phyloP scores from a whole-genome alignment of 306 rosid species.

The Trifolium repens region DNA sequence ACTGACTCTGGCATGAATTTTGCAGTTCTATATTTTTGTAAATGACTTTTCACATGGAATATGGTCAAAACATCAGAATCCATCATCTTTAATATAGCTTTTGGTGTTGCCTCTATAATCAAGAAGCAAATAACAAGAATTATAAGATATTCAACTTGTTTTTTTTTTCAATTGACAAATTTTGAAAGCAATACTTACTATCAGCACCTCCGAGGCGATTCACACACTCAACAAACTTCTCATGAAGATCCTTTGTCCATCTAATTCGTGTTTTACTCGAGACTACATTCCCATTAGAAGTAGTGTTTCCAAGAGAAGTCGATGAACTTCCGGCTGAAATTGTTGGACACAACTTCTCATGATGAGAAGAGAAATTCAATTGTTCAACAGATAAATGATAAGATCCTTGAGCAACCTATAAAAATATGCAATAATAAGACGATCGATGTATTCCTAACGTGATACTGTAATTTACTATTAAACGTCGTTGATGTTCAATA shows the following conservation, averaged over 20 bases:
- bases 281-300: slow-evolving; percentile 49
- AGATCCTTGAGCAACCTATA: slow-evolving; percentile 46
- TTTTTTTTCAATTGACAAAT: neutral
- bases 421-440: neutral
- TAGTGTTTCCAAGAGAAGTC: slow-evolving; percentile 43
- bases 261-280: slow-evolving; percentile 78
- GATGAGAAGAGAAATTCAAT: slow-evolving; percentile 51
- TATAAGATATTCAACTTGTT: slow-evolving; percentile 31
- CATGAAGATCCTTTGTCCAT: slow-evolving; percentile 95
- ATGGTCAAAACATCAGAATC: slow-evolving; percentile 79
- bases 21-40: slow-evolving; percentile 91
- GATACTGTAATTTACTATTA: neutral
- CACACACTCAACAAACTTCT: slow-evolving; percentile 84
- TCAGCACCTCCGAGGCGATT: slow-evolving; percentile 91
- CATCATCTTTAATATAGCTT: slow-evolving; percentile 82
- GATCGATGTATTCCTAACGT: neutral
- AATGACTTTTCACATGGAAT: slow-evolving; percentile 93
- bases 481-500: neutral
- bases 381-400: slow-evolving; percentile 41
- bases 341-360: slow-evolving; percentile 54
- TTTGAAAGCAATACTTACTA: slow-evolving; percentile 53
- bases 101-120: slow-evolving; percentile 84
- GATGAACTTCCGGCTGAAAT: slow-evolving; percentile 47
- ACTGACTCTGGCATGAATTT: slow-evolving; percentile 72
- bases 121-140: slow-evolving; percentile 7